Evolutionary conservation across 768 basidiomycete genomes (phyloP), one percentile per base, ranked within the genome.

Genomic region (Phlegmacium glaucopus): DNA sequence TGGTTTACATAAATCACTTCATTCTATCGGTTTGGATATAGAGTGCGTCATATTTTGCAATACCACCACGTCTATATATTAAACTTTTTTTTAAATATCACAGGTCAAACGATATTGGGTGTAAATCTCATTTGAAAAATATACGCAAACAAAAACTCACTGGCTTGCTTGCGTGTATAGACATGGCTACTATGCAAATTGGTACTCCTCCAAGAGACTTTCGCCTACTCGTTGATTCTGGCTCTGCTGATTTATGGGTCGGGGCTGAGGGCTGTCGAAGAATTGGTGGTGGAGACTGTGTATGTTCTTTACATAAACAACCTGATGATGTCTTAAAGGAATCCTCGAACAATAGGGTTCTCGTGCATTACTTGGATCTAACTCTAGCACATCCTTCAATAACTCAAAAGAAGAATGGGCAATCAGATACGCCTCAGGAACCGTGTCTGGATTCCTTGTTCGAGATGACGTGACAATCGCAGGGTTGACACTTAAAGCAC

Each of bases 191-290:
- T 5, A 41, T 72, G 4, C 27, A 53, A 40, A 60, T 72, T 11
- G 72, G 83, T 17, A 83, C 80, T 3, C 80, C 79, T 17, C 64
- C 71, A 8, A 65, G 55, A 26, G 40, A 63, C 40, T 85, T 82
- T 52, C 58, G 60, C 6, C 55, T 85, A 34, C 60, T 85, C 15
- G 73, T 85, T 68, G 83, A 85, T 60, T 76, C 77, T 2, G 83
- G 84, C 17, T 81, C 79, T 4, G 76, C 80, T 0, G 83, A 85
- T 60, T 68, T 80, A 44, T 83, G 82, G 80, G 77, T 80, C 25
- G 70, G 67, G 3, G 65, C 71, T 13, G 77, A 78, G 50, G 61
- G 59, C 15, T 82, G 80, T 48, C 61, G 61, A 15, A 61, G 62
- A 16, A 54, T 62, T 25, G 54, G 55, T 15, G 66, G 64, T 16